A percentile compares a stretch with the other conserved stretches of the same genome.
Evolutionary conservation across 768 basidiomycete species (phyloP).

Genomic region (Kondoa subrosea): DNA sequence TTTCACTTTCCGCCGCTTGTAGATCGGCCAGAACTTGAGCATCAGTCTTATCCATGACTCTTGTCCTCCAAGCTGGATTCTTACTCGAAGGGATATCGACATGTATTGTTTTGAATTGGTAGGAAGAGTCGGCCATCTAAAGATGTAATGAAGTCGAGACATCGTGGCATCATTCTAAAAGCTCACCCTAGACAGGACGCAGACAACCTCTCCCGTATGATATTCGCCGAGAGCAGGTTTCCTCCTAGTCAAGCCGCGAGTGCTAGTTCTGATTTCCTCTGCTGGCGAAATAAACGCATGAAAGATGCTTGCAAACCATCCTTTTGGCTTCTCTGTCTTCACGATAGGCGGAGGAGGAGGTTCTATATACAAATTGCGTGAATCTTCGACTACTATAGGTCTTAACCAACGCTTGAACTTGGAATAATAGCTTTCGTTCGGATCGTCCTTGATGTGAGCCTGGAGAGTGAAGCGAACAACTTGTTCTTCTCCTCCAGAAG

Average conservation of each 20-base stretch:
- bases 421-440: conserved; percentile 10
- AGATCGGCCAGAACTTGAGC: background rate
- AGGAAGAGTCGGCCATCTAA: background rate
- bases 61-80: background rate
- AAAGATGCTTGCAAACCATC: background rate
- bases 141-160: background rate
- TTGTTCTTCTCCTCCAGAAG: conserved; percentile 14
- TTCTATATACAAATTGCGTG: background rate
- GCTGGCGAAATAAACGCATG: background rate
- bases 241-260: background rate
- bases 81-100: conserved; percentile 1
- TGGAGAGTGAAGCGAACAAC: conserved; percentile 7
- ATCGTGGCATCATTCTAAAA: background rate
- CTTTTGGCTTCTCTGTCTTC: background rate
- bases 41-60: background rate
- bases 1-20: background rate
- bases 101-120: conserved; percentile 4
- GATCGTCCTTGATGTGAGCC: conserved; percentile 9
- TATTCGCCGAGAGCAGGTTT: background rate
- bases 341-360: background rate
- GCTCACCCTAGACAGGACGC: background rate
- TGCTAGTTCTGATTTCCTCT: background rate
- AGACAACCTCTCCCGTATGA: background rate
- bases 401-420: conserved; percentile 17
- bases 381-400: conserved; percentile 15